Evolutionary conservation across 805 yeast genomes (phyloP), one percentile per base, ranked within the genome.

Genomic region (Candida taoyuanica): DNA sequence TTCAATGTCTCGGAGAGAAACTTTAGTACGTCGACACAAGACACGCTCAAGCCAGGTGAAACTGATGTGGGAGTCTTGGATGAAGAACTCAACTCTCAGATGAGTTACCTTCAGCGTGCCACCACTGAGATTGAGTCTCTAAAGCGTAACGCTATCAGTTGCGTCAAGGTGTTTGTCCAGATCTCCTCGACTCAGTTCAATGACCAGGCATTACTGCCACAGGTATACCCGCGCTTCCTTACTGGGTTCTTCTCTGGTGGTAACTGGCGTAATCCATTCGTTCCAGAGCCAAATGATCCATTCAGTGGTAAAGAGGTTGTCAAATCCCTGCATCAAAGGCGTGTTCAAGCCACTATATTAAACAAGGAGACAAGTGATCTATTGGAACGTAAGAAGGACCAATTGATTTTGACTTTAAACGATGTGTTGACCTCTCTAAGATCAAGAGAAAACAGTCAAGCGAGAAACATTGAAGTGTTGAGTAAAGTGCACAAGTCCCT

Each of bases 201-300:
- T 55, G 41, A 52, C 48, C 49, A 55, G 48, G 33, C 39, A 37
- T n/a, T 47, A 42, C 28, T 59, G 42, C 93, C 91, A 0, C 82
- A 81, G 53, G 62, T 79, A 2, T 75, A 78, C 46, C 88, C 93
- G 7, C 67, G 93, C 42, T 80, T 83, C 50, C 60, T 84, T 15
- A 67, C 71, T 29, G 77, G 78, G 20, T 76, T 73, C 38, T 83
- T 78, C 55, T 78, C 78, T 48, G 91, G 88, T 14, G 91, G 89
- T n/a, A 78, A 80, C 43, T 83, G 88, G 81, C 72, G 75, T 33
- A 82, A 81, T 50, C 85, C 85, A 18, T 80, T 81, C 47, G 73
- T 76, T 47, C 56, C 67, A n/a, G 57, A 58, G 29, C 55, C 57
- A 17, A 43, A 43, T 24, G 55, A 52, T 28, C 60, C 58, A n/a